Percentiles rank a stretch among this genome's conserved stretches.
These are phyloP conservation scores for Linnemannia zychae DNA, from an alignment of 192 early-diverging fungal species.

Conservation along the genomic window DNA sequence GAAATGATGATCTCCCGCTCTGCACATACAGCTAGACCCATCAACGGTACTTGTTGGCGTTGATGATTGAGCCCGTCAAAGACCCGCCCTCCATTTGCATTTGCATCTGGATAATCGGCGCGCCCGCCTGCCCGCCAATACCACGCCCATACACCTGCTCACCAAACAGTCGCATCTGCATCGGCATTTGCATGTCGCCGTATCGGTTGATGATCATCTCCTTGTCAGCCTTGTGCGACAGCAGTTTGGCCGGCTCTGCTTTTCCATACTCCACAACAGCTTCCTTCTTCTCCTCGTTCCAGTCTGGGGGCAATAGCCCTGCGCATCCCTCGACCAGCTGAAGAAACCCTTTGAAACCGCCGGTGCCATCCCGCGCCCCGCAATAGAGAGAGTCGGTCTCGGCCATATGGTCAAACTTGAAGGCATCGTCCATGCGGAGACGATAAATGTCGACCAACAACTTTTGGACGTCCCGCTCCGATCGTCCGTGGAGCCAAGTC, in stretches of 20 bases:
- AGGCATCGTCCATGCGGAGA: conserved; percentile 29
- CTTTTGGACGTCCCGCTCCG: conserved; percentile 25
- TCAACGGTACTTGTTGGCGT: not conserved
- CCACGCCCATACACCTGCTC: not conserved
- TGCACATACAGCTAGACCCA: too few relatives aligned
- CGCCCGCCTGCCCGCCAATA: not conserved
- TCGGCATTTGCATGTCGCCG: not conserved
- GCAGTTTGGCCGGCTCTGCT: not conserved
- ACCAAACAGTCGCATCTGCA: not conserved
- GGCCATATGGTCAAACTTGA: conserved; percentile 31
- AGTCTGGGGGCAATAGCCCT: conserved; percentile 23
- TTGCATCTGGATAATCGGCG: not conserved
- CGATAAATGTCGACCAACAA: conserved; percentile 35
- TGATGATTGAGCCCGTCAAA: not conserved
- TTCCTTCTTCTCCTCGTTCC: conserved; percentile 17
- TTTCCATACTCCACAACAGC: conserved; percentile 20
- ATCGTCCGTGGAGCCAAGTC: conserved; percentile 2
- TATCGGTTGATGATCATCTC: not conserved
- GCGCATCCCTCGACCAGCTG: not conserved
- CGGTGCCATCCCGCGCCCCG: conserved; percentile 10
- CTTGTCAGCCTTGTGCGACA: not conserved
- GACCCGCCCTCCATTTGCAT: not conserved
- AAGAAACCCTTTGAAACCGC: conserved; percentile 18
- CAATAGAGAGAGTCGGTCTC: conserved; percentile 21
- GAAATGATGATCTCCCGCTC: too few relatives aligned